Conservation (phyloP, 108 stramenopile genomes). For the Cylindrotheca fusiformis region DNA sequence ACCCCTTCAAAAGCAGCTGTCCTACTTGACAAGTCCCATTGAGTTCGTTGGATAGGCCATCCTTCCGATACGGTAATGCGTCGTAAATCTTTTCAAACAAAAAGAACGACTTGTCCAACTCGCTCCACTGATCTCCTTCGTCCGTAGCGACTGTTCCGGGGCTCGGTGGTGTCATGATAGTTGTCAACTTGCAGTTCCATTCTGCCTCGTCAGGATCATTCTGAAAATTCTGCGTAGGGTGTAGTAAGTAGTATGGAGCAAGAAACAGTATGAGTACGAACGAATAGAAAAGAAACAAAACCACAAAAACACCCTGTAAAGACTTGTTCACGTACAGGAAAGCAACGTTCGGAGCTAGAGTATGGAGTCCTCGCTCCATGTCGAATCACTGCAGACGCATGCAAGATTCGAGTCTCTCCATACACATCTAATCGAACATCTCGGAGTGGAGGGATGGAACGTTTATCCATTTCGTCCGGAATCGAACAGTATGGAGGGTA, state of each 20-base stretch:
- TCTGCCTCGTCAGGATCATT: slow-evolving; percentile 32
- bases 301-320: too few relatives aligned
- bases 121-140: not conserved
- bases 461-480: slow-evolving; percentile 58
- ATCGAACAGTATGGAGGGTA: slow-evolving; percentile 82
- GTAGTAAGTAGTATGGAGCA: slow-evolving; percentile 32
- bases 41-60: slow-evolving; percentile 37
- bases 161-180: slow-evolving; percentile 50
- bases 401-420: slow-evolving; percentile 43
- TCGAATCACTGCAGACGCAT: slow-evolving; percentile 78
- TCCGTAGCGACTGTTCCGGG: slow-evolving; percentile 5
- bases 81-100: slow-evolving; percentile 75
- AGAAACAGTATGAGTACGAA: too few relatives aligned
- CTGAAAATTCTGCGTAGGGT: slow-evolving; percentile 28
- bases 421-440: slow-evolving; percentile 7
- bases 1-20: slow-evolving; percentile 75
- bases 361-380: slow-evolving; percentile 81
- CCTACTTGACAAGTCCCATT: slow-evolving; percentile 89
- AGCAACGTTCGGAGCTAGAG: slow-evolving; percentile 16
- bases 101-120: slow-evolving; percentile 27
- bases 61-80: slow-evolving; percentile 36
- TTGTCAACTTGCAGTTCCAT: slow-evolving; percentile 76
- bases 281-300: too few relatives aligned
- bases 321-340: slow-evolving; percentile 7
- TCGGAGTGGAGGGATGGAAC: slow-evolving; percentile 55